Evolutionary conservation across 2,329 filamentous ascomycete genomes (phyloP).

Genomic region (Hypomyces perniciosus): DNA sequence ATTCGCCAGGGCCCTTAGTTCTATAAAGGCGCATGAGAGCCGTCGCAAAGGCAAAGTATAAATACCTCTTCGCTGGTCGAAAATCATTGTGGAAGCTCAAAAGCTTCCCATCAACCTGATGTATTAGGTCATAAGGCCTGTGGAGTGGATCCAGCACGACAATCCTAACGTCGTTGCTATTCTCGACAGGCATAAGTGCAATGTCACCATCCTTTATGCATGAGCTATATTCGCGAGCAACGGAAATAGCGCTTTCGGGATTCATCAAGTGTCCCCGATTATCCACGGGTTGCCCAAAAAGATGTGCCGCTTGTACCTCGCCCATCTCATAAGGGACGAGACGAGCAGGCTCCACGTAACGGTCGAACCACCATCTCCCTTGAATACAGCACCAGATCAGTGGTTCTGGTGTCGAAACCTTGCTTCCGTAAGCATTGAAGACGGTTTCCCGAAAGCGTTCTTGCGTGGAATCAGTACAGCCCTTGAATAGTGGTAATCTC

Average conservation of each 20-base stretch:
- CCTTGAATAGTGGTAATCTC: neutral
- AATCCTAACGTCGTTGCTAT: neutral
- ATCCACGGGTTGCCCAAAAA: neutral
- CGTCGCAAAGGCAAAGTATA: neutral
- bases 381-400: neutral
- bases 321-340: neutral
- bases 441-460: neutral
- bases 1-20: no score
- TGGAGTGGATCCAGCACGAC: neutral
- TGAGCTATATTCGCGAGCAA: neutral
- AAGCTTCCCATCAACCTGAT: neutral
- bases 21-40: neutral
- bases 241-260: neutral
- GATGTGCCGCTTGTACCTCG: neutral
- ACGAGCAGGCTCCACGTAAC: neutral
- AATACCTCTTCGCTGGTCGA: neutral
- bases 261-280: neutral
- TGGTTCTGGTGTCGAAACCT: neutral
- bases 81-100: neutral
- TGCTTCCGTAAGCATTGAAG: neutral
- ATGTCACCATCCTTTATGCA: neutral
- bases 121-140: neutral
- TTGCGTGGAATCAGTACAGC: no score
- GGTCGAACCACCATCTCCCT: neutral
- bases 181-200: neutral